Evolutionary conservation across 441 rosid species (phyloP), one percentile per base, ranked within the genome.

Genomic region (Syzygium malaccense): DNA sequence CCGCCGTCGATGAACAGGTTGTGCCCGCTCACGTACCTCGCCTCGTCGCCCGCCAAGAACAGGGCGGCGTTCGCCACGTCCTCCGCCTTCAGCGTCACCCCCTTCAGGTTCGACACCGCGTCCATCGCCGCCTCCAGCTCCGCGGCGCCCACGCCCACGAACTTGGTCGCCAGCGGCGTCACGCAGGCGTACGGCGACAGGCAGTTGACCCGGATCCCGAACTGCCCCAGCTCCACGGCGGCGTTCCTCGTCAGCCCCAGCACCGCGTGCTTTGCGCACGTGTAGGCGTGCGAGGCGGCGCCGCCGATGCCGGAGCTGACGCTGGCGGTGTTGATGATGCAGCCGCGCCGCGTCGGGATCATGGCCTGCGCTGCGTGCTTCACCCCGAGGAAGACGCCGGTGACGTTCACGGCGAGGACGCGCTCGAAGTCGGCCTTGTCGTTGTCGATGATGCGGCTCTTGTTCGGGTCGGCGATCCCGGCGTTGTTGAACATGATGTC

Each of bases 31-130:
- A 94, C 91, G 53, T 94, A 95, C 89, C 91, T 93, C 0, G 91
- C 92, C 90, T 94, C 96, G 71, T 95, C 96, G 55, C 95, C 89
- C 11, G 90, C 94, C 56, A 94, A 87, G 91, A 90, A 93, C 88
- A 93, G 92, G 45, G 96, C 95, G 2, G 95, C 95, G 89, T 94
- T 92, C 9, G 95, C 96, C 13, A 94, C 91, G 87, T 95, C 96
- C n/a, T 88, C 93, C 33, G 92, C 92, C 25, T 93, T 94, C 45
- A 94, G 91, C 10, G 89, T 92, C 86, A 90, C 92, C 45, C 94
- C 97, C 66, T 95, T 95, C 9, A 95, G 88, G 68, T 91, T 94
- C 18, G 91, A 93, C 0, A 64, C 5, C 2, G 89, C 85, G 28
- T n/a, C 71, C 92, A 90, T 85, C 86, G 17, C n/a, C 85, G 20